phyloP scores from a whole-genome alignment of 2,329 filamentous ascomycete species.

The Apiospora phragmitis region DNA sequence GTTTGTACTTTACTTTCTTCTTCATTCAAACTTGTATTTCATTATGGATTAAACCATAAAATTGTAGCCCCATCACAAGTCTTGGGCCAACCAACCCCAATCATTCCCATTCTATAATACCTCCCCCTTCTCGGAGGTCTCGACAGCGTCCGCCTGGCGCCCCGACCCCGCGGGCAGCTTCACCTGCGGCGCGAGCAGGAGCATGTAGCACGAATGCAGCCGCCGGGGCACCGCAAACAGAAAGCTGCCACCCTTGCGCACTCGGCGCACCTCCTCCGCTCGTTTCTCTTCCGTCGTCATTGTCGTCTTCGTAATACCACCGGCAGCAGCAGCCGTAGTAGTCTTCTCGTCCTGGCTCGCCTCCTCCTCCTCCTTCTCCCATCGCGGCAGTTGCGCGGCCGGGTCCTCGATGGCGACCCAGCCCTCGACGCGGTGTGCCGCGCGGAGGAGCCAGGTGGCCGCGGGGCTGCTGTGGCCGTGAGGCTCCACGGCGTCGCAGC shows the following conservation, averaged over 20 bases:
- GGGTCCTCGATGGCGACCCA: constrained; percentile 19
- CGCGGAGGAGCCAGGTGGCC: constrained; percentile 10
- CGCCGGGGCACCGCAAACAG: constrained; percentile 17
- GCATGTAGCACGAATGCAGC: constrained; percentile 14
- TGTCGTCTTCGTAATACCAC: neutral
- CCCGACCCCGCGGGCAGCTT: neutral
- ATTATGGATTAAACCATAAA: neutral
- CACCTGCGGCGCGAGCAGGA: constrained; percentile 14
- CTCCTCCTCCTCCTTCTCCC: neutral
- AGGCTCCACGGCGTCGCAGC: constrained; percentile 12
- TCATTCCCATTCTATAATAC: neutral
- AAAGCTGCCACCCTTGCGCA: neutral
- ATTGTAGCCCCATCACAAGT: neutral
- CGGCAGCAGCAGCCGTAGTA: neutral
- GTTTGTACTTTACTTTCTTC: neutral
- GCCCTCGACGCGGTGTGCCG: constrained; percentile 13
- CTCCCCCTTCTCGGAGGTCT: neutral
- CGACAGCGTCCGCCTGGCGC: neutral
- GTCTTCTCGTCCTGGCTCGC: neutral
- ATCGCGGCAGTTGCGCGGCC: neutral
- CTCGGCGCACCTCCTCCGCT: neutral
- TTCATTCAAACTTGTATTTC: neutral
- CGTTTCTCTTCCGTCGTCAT: neutral
- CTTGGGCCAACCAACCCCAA: neutral
- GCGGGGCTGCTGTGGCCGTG: constrained; percentile 14